Evolutionary conservation across 768 basidiomycete genomes (phyloP).

Genomic region (Lactarius psammicola): DNA sequence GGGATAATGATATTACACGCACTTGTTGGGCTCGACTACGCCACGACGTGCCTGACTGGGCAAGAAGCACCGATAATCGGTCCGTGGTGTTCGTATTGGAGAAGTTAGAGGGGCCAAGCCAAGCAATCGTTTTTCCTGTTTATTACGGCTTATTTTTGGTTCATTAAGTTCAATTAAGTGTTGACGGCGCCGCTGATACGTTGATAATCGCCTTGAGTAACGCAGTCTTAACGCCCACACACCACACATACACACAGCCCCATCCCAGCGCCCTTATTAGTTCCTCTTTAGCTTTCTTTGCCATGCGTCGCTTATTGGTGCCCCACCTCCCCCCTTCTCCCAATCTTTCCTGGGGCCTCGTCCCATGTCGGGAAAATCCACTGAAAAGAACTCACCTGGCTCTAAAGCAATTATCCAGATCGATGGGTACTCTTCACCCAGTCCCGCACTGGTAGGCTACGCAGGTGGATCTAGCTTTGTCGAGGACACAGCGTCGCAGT

Average conservation of each 20-base stretch:
- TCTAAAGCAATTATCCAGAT: not conserved
- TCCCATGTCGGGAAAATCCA: conserved; percentile 19
- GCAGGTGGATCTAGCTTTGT: conserved; percentile 12
- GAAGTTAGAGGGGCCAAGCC: not conserved
- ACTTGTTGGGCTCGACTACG: not conserved
- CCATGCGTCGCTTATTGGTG: conserved; percentile 12
- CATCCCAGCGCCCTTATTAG: conserved; percentile 2
- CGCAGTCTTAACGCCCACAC: not conserved
- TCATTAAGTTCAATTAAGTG: not conserved
- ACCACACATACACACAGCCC: not conserved
- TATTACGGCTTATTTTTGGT: not conserved
- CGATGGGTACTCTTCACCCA: conserved; percentile 1
- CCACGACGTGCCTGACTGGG: not conserved
- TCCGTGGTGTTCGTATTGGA: not conserved
- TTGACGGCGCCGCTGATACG: not conserved
- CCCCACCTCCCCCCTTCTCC: not conserved
- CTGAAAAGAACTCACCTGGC: conserved; percentile 13
- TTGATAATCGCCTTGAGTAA: not conserved
- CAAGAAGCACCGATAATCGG: not conserved
- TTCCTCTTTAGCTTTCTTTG: not conserved
- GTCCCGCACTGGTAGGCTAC: not conserved
- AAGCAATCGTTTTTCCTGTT: not conserved
- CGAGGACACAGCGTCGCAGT: conserved; percentile 9
- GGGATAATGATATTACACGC: conserved; percentile 8
- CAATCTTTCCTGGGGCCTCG: conserved; percentile 2